These are phyloP conservation scores for Quercus dentata DNA, from an alignment of 306 rosid species.

Conservation along the genomic window DNA sequence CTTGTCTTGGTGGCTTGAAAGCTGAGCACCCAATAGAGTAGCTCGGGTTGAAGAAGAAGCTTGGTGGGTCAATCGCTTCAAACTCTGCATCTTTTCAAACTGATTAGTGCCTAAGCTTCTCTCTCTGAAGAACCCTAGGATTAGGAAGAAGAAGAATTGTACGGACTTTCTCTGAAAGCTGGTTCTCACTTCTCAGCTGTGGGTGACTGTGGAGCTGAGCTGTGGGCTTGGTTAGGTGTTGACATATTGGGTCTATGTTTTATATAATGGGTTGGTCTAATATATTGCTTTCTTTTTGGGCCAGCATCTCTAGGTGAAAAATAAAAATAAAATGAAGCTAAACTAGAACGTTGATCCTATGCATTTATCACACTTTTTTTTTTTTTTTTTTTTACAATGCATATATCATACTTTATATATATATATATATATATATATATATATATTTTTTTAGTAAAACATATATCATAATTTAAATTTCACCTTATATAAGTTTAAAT, in stretches of 20 bases:
- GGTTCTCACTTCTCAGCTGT: not conserved
- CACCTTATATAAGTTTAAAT: too few relatives aligned
- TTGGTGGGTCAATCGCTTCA: conserved; percentile 42
- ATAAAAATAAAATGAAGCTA: too few relatives aligned
- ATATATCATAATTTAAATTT: too few relatives aligned
- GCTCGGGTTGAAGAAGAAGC: conserved; percentile 26
- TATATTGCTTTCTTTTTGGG: too few relatives aligned
- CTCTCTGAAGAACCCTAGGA: not conserved
- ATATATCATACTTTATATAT: too few relatives aligned
- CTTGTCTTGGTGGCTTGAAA: conserved; percentile 23
- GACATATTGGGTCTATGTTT: not conserved
- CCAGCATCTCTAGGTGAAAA: too few relatives aligned
- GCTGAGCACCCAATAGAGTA: conserved; percentile 28
- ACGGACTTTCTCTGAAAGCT: not conserved
- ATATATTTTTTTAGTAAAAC: too few relatives aligned
- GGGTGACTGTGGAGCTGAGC: too few relatives aligned
- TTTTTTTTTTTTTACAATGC: too few relatives aligned
- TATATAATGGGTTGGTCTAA: not conserved
- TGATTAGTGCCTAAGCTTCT: not conserved
- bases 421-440: too few relatives aligned
- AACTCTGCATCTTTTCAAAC: conserved; percentile 36
- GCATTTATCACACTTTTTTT: too few relatives aligned
- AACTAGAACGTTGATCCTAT: too few relatives aligned
- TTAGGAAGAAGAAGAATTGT: not conserved
- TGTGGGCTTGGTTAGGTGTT: not conserved